Evolutionary conservation across 768 basidiomycete species (phyloP).

Genomic region (Boletellus emodensis): DNA sequence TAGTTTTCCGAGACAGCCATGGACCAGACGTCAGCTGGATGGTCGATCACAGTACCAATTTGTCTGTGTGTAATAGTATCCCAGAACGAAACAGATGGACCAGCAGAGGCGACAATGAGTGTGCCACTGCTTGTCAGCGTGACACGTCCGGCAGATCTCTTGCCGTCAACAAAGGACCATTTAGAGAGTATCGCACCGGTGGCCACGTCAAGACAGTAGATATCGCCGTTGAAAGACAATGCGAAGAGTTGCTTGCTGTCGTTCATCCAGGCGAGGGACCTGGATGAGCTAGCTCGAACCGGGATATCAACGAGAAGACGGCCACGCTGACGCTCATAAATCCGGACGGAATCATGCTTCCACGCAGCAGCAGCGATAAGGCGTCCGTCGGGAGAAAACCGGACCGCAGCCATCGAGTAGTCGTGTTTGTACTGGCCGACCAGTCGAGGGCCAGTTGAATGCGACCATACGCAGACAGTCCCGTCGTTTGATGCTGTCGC

Average conservation of each 20-base stretch:
- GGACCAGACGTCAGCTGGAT: neutral
- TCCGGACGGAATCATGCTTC: neutral
- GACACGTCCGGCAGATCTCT: neutral
- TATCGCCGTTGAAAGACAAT: neutral
- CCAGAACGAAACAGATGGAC: slow-evolving; percentile 3
- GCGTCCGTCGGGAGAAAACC: slow-evolving; percentile 2
- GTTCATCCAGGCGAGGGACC: neutral
- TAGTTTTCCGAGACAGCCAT: slow-evolving; percentile 2
- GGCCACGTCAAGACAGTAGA: neutral
- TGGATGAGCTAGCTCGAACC: neutral
- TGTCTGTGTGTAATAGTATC: neutral
- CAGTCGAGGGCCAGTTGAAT: neutral
- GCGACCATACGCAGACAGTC: neutral
- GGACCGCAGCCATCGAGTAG: neutral
- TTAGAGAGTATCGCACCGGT: neutral
- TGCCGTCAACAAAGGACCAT: neutral
- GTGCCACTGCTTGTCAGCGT: neutral
- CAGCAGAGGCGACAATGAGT: neutral
- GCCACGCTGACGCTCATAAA: neutral
- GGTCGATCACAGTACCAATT: slow-evolving; percentile 1
- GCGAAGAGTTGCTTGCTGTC: neutral
- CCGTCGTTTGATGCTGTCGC: neutral
- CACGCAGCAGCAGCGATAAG: neutral
- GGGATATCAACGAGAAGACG: neutral
- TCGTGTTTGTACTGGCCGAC: neutral